Evolutionary conservation across 108 stramenopile genomes (phyloP).

Genomic region (Skeletonema grethae): DNA sequence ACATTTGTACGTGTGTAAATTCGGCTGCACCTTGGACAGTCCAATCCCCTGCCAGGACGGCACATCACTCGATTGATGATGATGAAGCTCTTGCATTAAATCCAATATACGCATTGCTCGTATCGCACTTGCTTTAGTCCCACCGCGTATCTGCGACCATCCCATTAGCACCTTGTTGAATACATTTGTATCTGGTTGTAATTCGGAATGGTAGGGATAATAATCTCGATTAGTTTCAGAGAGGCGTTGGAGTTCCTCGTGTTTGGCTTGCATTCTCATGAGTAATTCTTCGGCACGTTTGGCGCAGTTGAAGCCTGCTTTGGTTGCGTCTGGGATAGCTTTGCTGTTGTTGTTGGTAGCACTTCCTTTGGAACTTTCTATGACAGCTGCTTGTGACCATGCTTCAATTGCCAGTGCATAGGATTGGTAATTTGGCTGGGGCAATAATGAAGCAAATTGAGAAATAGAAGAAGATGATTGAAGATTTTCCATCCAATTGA

Average conservation of each 20-base stretch:
- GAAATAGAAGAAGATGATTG: not conserved
- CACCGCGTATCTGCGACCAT: constrained; percentile 29
- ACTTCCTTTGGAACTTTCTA: constrained; percentile 16
- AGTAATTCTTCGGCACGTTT: constrained; percentile 34
- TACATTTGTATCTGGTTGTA: constrained; percentile 40
- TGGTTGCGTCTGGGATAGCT: constrained; percentile 13
- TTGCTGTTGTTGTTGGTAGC: not conserved
- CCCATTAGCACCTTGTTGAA: constrained; percentile 34
- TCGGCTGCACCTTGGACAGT: constrained; percentile 36
- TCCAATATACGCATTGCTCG: constrained; percentile 38
- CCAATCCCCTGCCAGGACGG: constrained; percentile 31
- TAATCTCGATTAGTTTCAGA: not conserved
- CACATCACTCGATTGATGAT: constrained; percentile 34
- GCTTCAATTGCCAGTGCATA: constrained; percentile 37
- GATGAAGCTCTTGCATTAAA: constrained; percentile 46
- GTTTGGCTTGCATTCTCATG: constrained; percentile 45
- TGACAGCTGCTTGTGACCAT: constrained; percentile 36
- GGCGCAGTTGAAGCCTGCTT: constrained; percentile 40
- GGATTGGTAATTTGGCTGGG: constrained; percentile 33
- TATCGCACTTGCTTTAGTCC: constrained; percentile 38
- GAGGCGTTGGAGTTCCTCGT: constrained; percentile 11
- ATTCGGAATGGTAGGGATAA: constrained; percentile 7
- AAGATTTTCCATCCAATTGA: constrained; percentile 42
- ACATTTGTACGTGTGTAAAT: constrained; percentile 36
- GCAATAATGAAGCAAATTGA: constrained; percentile 6